Conservation (phyloP, 495 filamentous ascomycete genomes). For the Penicillium herquei region DNA sequence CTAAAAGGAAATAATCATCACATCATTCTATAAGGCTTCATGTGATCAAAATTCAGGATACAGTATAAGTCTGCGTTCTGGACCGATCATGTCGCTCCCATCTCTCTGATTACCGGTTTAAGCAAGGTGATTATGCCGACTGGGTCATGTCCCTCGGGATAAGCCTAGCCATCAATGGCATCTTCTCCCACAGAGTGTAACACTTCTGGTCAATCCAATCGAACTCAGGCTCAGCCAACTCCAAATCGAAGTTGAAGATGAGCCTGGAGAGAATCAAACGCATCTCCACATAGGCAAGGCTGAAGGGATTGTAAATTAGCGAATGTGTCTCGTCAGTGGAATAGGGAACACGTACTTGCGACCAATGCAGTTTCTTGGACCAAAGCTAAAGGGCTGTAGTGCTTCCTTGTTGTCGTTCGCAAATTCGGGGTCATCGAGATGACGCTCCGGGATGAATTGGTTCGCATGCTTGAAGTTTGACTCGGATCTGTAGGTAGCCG, state of each 20-base stretch:
- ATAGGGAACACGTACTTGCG: background rate
- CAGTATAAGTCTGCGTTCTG: no score
- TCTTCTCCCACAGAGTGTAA: constrained; percentile 42
- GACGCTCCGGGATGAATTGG: constrained; percentile 51
- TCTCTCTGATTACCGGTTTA: no score
- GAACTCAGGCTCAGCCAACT: constrained; percentile 15
- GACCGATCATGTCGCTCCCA: no score
- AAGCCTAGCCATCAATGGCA: constrained; percentile 33
- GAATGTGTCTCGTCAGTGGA: background rate
- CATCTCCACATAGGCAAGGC: constrained; percentile 47
- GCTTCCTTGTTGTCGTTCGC: constrained; percentile 30
- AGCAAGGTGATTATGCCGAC: background rate
- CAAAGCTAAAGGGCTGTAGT: constrained; percentile 32
- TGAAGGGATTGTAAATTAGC: constrained; percentile 5
- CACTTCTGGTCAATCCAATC: constrained; percentile 36
- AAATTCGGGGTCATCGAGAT: constrained; percentile 30
- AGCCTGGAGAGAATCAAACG: constrained; percentile 37
- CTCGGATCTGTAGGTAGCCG: constrained; percentile 36
- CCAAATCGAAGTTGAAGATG: constrained; percentile 46
- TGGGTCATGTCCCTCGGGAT: constrained; percentile 1
- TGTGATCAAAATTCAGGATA: no score
- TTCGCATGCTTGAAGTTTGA: constrained; percentile 43
- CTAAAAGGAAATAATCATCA: background rate
- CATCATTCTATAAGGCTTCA: background rate
- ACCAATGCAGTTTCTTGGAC: constrained; percentile 58